Evolutionary conservation across 1,284 basidiomycete genomes (phyloP), one percentile per base, ranked within the genome.

Genomic region (Cryptococcus sp.): DNA sequence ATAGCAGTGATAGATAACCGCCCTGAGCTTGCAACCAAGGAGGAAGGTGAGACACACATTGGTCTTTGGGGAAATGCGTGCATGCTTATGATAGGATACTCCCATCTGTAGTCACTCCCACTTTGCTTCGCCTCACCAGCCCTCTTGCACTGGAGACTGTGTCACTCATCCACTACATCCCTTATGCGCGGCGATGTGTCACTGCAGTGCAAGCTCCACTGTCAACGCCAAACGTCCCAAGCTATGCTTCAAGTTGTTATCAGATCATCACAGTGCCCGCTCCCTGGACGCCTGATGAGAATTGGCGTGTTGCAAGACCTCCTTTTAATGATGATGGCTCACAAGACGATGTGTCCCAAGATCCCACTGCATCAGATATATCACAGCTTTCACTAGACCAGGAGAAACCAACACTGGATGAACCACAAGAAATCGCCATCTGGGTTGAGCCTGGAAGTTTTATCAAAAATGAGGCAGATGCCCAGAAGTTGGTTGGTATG

Each of bases 281-380:
- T 0, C 68, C 68, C 0, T 70, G 68, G 68, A 70, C 68, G 2
- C 33, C 53, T 11, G 62, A 67, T 12, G 71, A 73, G 50, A 61
- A 55, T 28, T 73, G 69, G 72, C 55, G 61, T 15, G 21, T 35
- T n/a, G 56, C 35, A 11, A 46, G 8, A 45, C 13, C 38, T 12
- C 20, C 38, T 18, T 21, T 37, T 8, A 50, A 61, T n/a, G 58
- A 44, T n/a, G 54, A 55, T 18, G 53, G 42, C 3, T 46, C 60
- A 3, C 58, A 53, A 28, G 56, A 42, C 6, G 50, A 35, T 2
- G 49, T 33, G 2, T 47, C 9, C 0, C 52, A 47, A 13, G 43
- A 48, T 16, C 33, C 21, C 21, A 40, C 44, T 21, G 5, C 36
- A 16, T 18, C 36, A 11, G 11, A 33, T 9, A 4, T 33, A 9